Conservation (phyloP, 768 basidiomycete species). For the Amanita pallidorosea region DNA sequence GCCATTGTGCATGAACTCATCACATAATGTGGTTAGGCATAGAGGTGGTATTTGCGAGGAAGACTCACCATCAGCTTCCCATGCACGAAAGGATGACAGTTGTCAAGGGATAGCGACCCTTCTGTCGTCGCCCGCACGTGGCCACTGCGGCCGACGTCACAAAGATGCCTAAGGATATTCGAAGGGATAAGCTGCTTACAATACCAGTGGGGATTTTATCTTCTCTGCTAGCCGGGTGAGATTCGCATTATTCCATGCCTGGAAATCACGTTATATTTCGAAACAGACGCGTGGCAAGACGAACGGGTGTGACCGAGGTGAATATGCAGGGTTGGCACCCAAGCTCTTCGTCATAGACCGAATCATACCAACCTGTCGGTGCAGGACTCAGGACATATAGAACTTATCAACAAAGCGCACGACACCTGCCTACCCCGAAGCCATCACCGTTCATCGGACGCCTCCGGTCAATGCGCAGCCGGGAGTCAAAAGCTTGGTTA, state of each 20-base stretch:
- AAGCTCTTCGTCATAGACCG: constrained; percentile 70
- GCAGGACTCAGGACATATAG: not conserved
- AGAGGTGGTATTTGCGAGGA: not conserved
- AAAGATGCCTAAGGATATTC: not conserved
- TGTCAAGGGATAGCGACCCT: constrained; percentile 84
- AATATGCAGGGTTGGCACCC: constrained; percentile 91
- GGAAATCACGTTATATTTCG: not conserved
- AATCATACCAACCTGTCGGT: constrained; percentile 84
- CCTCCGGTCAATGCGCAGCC: constrained; percentile 70
- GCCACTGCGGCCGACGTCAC: constrained; percentile 33
- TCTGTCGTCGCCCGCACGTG: constrained; percentile 94
- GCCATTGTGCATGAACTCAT: constrained; percentile 95
- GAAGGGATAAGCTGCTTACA: constrained; percentile 37
- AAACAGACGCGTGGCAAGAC: constrained; percentile 9
- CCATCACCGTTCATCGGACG: constrained; percentile 93
- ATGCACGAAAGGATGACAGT: constrained; percentile 91
- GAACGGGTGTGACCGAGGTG: constrained; percentile 86
- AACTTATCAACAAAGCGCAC: not conserved
- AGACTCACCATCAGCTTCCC: constrained; percentile 78
- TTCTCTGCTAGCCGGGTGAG: constrained; percentile 92
- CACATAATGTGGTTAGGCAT: not conserved
- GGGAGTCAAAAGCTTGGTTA: constrained; percentile 93
- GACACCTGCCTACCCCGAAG: constrained; percentile 78
- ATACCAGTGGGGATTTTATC: constrained; percentile 91
- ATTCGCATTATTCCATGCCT: constrained; percentile 98